Percentiles rank a stretch among this genome's conserved stretches.
These are phyloP conservation scores for Blastobotrys arbuscula DNA, from an alignment of 1,139 yeast genomes.

Conservation along the genomic window DNA sequence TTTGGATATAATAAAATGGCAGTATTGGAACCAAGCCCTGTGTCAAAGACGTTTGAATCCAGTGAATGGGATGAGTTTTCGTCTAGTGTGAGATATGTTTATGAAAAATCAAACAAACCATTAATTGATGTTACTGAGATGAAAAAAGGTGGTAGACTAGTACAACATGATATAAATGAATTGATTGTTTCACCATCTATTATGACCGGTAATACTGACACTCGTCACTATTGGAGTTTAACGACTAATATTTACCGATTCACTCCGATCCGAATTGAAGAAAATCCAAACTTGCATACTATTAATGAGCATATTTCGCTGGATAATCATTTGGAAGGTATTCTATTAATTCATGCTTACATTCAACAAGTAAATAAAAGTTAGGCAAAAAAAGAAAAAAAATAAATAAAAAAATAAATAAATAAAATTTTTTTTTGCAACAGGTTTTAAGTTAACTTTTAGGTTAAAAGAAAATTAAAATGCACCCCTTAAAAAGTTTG, in stretches of 20 bases:
- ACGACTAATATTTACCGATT: conserved; percentile 70
- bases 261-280: conserved; percentile 36
- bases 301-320: conserved; percentile 54
- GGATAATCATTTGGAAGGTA: conserved; percentile 49
- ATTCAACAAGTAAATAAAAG: conserved; percentile 22
- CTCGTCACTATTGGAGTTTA: conserved; percentile 69
- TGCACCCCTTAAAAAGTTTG: too few species aligned
- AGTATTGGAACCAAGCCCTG: conserved; percentile 53
- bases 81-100: conserved; percentile 53
- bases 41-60: conserved; percentile 43
- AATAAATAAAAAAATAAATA: too few species aligned
- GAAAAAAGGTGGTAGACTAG: neutral
- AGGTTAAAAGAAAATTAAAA: too few species aligned
- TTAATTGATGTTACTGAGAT: conserved; percentile 20
- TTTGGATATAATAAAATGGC: neutral
- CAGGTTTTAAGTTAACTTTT: too few species aligned
- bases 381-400: too few species aligned
- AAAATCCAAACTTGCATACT: conserved; percentile 41
- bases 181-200: conserved; percentile 57
- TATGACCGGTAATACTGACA: conserved; percentile 82
- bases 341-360: conserved; percentile 56
- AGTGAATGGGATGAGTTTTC: conserved; percentile 50
- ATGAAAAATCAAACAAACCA: conserved; percentile 43
- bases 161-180: neutral
- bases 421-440: too few species aligned